These are phyloP conservation scores for Rhizophora apiculata DNA, from an alignment of 345 rosid species.

Conservation along the genomic window DNA sequence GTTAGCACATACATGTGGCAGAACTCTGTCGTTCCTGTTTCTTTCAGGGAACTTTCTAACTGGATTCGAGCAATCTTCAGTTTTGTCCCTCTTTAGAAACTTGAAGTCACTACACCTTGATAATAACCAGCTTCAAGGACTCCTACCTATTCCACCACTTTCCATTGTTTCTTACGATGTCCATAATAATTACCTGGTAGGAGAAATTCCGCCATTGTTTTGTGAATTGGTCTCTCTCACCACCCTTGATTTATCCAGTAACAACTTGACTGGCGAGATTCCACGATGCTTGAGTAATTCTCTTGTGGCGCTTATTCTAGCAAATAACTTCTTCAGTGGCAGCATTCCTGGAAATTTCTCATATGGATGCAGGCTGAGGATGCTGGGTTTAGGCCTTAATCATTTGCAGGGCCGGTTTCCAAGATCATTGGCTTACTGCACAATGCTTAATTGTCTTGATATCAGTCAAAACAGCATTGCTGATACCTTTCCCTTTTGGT, in stretches of 20 bases:
- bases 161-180: fast-evolving
- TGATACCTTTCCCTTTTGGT: neutral
- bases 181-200: conserved; percentile 17
- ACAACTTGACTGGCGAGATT: conserved; percentile 18
- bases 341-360: neutral
- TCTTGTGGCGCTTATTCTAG: neutral
- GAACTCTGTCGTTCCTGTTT: neutral
- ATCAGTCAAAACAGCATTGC: too few relatives aligned
- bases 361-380: neutral
- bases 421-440: neutral
- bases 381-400: neutral
- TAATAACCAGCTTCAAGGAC: conserved; percentile 22
- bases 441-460: too few relatives aligned
- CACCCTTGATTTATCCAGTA: conserved; percentile 18
- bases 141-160: conserved; percentile 5
- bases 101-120: neutral
- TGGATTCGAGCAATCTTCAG: neutral
- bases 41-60: conserved; percentile 21
- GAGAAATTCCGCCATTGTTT: conserved; percentile 13
- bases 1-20: neutral
- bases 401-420: conserved; percentile 1
- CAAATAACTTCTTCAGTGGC: neutral
- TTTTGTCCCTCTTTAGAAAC: neutral
- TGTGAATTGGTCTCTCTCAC: conserved; percentile 1
- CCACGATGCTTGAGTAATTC: conserved; percentile 31